phyloP scores from a whole-genome alignment of 495 filamentous ascomycete genomes.

The Amorphotheca resinae region DNA sequence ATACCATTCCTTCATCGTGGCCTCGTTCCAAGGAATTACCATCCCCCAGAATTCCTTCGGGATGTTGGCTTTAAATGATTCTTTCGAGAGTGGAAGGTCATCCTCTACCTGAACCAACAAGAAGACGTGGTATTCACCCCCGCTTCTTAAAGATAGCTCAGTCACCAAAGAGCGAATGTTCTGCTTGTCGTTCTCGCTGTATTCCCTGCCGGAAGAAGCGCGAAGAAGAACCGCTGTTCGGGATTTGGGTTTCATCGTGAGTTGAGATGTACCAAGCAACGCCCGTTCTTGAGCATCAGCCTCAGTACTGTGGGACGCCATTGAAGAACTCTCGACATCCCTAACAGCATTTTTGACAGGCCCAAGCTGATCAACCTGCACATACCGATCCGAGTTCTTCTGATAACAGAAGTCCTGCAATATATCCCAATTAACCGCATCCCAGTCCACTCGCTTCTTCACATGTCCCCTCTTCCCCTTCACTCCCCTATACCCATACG shows the following conservation, averaged over 20 bases:
- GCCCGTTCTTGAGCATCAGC: neutral
- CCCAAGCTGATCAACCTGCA: neutral
- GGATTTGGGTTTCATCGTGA: neutral
- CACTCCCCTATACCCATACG: conserved; percentile 57
- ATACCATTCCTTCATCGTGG: conserved; percentile 44
- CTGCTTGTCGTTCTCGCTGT: conserved; percentile 54
- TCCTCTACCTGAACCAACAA: conserved; percentile 59
- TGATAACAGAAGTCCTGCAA: conserved; percentile 53
- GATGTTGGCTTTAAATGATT: conserved; percentile 38
- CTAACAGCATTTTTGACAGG: too few species aligned
- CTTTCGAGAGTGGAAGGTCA: conserved; percentile 34
- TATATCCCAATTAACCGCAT: conserved; percentile 53
- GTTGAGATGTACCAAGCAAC: neutral
- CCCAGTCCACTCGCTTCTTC: conserved; percentile 32
- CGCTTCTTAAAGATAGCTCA: conserved; percentile 58
- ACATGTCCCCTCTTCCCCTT: conserved; percentile 23
- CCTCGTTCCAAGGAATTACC: conserved; percentile 54
- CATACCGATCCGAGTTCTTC: conserved; percentile 50
- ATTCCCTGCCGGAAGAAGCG: conserved; percentile 52
- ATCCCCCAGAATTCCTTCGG: conserved; percentile 56
- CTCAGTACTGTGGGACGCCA: too few species aligned
- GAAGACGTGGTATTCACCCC: conserved; percentile 67
- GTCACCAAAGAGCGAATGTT: conserved; percentile 61
- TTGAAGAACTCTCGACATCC: too few species aligned
- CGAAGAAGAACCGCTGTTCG: conserved; percentile 63